phyloP scores from a whole-genome alignment of 2,329 filamentous ascomycete genomes.

The Fusarium mundagurra region DNA sequence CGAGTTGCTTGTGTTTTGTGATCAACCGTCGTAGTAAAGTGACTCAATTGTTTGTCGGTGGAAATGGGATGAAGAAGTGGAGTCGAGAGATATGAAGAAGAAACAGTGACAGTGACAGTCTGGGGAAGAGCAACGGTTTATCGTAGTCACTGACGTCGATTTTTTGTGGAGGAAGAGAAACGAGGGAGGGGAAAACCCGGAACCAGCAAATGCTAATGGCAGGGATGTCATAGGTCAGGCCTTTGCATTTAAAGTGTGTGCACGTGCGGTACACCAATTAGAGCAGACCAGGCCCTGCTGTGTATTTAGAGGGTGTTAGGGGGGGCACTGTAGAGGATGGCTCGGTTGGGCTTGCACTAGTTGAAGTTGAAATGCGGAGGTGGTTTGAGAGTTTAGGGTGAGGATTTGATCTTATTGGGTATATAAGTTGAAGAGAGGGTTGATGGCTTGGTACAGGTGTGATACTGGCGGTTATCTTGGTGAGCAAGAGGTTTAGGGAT shows the following conservation, averaged over 20 bases:
- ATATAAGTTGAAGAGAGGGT: conserved; percentile 3
- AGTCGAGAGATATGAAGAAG: conserved; percentile 5
- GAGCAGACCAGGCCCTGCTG: neutral
- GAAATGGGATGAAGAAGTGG: conserved; percentile 11
- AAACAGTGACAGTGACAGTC: conserved; percentile 13
- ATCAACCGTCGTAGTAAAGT: neutral
- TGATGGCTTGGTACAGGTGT: conserved; percentile 10
- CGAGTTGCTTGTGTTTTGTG: neutral
- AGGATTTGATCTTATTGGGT: conserved; percentile 22
- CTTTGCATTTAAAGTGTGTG: conserved; percentile 28
- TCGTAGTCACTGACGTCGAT: conserved; percentile 37
- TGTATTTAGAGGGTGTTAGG: neutral
- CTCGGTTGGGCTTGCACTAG: conserved; percentile 30
- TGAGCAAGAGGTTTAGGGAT: neutral
- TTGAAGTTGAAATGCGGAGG: conserved; percentile 6
- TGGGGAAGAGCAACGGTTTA: conserved; percentile 6
- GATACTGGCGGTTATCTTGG: conserved; percentile 8
- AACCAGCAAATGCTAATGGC: conserved; percentile 46
- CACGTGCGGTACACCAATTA: neutral
- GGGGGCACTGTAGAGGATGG: neutral
- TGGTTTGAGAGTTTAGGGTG: conserved; percentile 7
- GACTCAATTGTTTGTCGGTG: conserved; percentile 1
- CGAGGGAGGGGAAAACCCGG: neutral
- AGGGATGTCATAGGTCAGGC: conserved; percentile 47
- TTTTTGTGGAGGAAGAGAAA: conserved; percentile 18